Percentiles rank a stretch among this genome's conserved stretches.
These are phyloP conservation scores for Ottelia alismoides DNA, from an alignment of 106 monocot species.

Conservation along the genomic window DNA sequence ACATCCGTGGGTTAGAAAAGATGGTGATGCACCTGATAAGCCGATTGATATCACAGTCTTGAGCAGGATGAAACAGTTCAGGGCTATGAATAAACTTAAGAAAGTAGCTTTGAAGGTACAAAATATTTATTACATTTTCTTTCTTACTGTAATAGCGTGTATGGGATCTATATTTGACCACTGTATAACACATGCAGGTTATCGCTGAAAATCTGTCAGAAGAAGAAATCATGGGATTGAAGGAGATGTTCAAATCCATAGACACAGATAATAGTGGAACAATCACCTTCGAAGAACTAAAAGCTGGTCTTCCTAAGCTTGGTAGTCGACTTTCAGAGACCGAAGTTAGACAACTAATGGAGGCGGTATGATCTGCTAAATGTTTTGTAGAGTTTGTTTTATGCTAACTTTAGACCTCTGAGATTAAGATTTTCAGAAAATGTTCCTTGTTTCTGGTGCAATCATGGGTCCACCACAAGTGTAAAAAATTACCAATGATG, in stretches of 20 bases:
- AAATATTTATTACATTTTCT: too few species aligned
- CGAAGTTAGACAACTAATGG: conserved; percentile 59
- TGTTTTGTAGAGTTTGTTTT: too few species aligned
- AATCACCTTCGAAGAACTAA: conserved; percentile 69
- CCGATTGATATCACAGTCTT: conserved; percentile 22
- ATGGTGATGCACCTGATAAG: conserved; percentile 23
- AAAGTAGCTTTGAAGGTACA: conserved; percentile 22
- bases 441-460: too few species aligned
- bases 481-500: too few species aligned
- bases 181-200: too few species aligned
- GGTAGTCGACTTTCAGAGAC: conserved; percentile 60
- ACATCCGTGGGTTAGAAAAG: conserved; percentile 22
- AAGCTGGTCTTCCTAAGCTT: conserved; percentile 45
- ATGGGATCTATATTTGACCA: too few species aligned
- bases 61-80: conserved; percentile 27
- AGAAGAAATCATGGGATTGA: conserved; percentile 78
- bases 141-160: too few species aligned
- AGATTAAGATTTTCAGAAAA: too few species aligned
- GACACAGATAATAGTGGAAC: conserved; percentile 74
- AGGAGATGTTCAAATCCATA: conserved; percentile 70
- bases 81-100: conserved; percentile 25
- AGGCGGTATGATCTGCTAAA: conserved; percentile 53
- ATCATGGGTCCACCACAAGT: too few species aligned
- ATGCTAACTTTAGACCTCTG: too few species aligned
- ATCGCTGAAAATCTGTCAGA: conserved; percentile 75